These are phyloP conservation scores for Fraxinus quadrangulata DNA, from an alignment of 257 asterid genomes.

Conservation along the genomic window DNA sequence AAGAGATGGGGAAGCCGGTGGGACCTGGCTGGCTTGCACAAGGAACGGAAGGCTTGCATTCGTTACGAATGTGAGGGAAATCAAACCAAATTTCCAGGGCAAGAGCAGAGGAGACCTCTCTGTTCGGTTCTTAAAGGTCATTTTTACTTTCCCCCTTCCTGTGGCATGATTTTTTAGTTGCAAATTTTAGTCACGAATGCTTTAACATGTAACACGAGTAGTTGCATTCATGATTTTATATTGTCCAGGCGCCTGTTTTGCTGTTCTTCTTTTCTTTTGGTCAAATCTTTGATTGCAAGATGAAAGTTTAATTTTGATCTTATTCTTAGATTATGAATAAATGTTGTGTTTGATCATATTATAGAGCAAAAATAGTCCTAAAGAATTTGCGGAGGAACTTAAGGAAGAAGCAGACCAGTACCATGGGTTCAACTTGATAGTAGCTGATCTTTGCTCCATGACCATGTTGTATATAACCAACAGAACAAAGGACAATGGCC, in stretches of 20 bases:
- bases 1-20: constrained; percentile 70
- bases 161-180: background rate
- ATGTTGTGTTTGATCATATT: constrained; percentile 3
- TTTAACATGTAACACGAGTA: background rate
- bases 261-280: background rate
- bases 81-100: constrained; percentile 23
- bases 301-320: background rate
- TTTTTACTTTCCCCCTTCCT: background rate
- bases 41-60: constrained; percentile 64
- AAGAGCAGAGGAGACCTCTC: constrained; percentile 77
- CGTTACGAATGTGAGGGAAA: constrained; percentile 78
- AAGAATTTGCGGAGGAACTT: constrained; percentile 66
- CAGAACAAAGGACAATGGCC: constrained; percentile 44
- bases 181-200: background rate
- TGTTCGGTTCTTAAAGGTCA: constrained; percentile 65
- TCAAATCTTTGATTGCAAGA: background rate
- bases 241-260: background rate
- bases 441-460: constrained; percentile 69
- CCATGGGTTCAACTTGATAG: constrained; percentile 72
- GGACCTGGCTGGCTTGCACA: constrained; percentile 77
- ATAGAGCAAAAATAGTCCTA: constrained; percentile 61
- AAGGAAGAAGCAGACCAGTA: constrained; percentile 48
- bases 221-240: background rate
- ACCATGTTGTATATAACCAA: constrained; percentile 79
- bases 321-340: background rate